Conservation (phyloP, 2,329 filamentous ascomycete species). For the Pseudogymnoascus sp. region DNA sequence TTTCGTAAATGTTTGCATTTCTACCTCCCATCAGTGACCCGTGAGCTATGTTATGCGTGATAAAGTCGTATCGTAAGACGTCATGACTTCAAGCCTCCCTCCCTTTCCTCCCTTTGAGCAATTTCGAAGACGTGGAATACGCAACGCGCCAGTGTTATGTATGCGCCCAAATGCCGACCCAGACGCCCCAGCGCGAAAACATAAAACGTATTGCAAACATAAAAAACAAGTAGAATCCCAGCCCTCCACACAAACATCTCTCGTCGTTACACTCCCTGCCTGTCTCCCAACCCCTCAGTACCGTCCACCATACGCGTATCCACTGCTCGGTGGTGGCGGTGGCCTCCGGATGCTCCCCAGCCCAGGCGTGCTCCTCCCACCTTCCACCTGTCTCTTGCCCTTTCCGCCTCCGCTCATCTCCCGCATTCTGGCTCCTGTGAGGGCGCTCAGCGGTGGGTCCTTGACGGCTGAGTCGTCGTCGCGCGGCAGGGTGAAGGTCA, state of each 20-base stretch:
- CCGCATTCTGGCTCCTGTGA: slow-evolving; percentile 19
- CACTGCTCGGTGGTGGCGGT: not conserved
- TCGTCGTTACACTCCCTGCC: not conserved
- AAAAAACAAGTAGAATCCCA: not conserved
- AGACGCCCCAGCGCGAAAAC: not conserved
- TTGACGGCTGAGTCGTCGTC: slow-evolving; percentile 55
- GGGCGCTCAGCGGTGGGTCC: slow-evolving; percentile 49
- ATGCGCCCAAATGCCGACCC: not conserved
- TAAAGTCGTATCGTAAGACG: not conserved
- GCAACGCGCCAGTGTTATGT: slow-evolving; percentile 2
- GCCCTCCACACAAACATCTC: not conserved
- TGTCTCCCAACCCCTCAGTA: not conserved
- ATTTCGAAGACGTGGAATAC: not conserved
- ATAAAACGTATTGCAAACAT: slow-evolving; percentile 2
- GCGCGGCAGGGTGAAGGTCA: slow-evolving; percentile 56
- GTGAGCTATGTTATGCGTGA: slow-evolving; percentile 8
- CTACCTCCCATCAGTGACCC: not conserved
- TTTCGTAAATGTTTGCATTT: not conserved
- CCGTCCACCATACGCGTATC: not conserved
- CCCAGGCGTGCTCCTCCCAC: slow-evolving; percentile 14
- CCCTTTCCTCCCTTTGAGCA: not conserved
- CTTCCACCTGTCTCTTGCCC: slow-evolving; percentile 18
- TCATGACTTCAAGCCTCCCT: not conserved
- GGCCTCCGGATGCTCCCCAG: not conserved
- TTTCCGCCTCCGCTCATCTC: slow-evolving; percentile 14